Evolutionary conservation across 2,329 filamentous ascomycete species (phyloP).

Genomic region (Calcarisporium arbuscula): DNA sequence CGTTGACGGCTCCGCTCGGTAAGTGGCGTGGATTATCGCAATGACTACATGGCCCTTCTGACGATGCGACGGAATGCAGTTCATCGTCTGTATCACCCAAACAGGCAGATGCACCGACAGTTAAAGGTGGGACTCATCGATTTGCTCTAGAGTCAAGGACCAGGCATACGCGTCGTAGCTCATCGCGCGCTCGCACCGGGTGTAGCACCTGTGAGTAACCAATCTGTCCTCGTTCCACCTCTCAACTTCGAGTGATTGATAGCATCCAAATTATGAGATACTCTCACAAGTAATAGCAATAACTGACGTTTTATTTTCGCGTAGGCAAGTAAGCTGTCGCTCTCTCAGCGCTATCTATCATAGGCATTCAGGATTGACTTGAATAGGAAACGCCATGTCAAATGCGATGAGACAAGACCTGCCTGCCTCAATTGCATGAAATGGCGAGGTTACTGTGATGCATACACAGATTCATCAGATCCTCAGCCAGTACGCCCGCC

Average conservation of each 20-base stretch:
- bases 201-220: slow-evolving; percentile 29
- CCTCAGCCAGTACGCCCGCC: slow-evolving; percentile 4
- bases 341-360: background rate
- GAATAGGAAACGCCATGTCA: slow-evolving; percentile 33
- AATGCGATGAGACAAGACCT: slow-evolving; percentile 35
- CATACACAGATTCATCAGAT: slow-evolving; percentile 20
- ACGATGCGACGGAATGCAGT: background rate
- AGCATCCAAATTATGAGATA: background rate
- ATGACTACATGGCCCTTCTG: background rate
- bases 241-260: background rate
- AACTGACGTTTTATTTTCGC: slow-evolving; percentile 7
- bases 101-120: slow-evolving; percentile 6
- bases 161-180: slow-evolving; percentile 31
- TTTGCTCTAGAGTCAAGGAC: slow-evolving; percentile 31
- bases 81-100: slow-evolving; percentile 3
- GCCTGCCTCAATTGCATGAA: slow-evolving; percentile 35
- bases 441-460: slow-evolving; percentile 33
- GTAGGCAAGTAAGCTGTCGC: slow-evolving; percentile 26
- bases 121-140: slow-evolving; percentile 24
- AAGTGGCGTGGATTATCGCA: slow-evolving; percentile 10
- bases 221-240: background rate
- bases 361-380: background rate
- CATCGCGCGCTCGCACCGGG: slow-evolving; percentile 30
- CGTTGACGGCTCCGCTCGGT: slow-evolving; percentile 15
- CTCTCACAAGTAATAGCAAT: background rate